These are phyloP conservation scores for Heliocybe sulcata DNA, from an alignment of 1,284 basidiomycete species.

Conservation along the genomic window DNA sequence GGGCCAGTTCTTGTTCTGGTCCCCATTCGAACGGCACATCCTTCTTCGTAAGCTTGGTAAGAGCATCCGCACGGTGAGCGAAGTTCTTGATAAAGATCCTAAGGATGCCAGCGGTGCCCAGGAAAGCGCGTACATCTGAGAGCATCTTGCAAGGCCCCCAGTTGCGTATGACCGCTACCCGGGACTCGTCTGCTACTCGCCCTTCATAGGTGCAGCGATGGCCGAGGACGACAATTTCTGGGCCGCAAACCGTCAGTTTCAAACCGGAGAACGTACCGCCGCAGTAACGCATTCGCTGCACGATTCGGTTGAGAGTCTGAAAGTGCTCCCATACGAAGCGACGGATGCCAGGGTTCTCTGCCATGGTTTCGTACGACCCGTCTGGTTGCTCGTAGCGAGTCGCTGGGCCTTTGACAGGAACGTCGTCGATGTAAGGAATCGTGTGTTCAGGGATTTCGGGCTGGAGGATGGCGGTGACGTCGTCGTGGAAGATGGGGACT, in stretches of 20 bases:
- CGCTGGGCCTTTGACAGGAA: constrained; percentile 16
- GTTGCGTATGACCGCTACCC: neutral
- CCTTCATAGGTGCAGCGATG: constrained; percentile 20
- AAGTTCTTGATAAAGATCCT: neutral
- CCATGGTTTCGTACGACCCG: constrained; percentile 16
- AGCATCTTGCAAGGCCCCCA: constrained; percentile 7
- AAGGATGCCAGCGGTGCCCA: constrained; percentile 8
- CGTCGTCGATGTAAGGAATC: constrained; percentile 27
- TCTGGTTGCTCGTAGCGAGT: constrained; percentile 11
- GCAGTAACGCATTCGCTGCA: constrained; percentile 19
- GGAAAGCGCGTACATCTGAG: constrained; percentile 16
- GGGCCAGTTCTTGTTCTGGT: constrained; percentile 13
- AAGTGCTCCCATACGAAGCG: constrained; percentile 25
- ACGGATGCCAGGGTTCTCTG: constrained; percentile 22
- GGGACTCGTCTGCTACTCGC: constrained; percentile 8
- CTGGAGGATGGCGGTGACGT: too few relatives aligned
- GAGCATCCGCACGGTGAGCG: neutral
- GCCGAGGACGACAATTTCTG: constrained; percentile 17
- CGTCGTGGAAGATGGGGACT: too few relatives aligned
- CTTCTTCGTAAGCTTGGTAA: constrained; percentile 14
- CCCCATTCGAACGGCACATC: constrained; percentile 15
- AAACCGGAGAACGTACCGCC: constrained; percentile 18
- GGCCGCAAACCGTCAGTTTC: constrained; percentile 10
- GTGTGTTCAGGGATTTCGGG: too few relatives aligned
- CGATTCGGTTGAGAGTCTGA: constrained; percentile 20